Evolutionary conservation across 129 eudicot species (phyloP).

Genomic region (Oenanthe sinensis): DNA sequence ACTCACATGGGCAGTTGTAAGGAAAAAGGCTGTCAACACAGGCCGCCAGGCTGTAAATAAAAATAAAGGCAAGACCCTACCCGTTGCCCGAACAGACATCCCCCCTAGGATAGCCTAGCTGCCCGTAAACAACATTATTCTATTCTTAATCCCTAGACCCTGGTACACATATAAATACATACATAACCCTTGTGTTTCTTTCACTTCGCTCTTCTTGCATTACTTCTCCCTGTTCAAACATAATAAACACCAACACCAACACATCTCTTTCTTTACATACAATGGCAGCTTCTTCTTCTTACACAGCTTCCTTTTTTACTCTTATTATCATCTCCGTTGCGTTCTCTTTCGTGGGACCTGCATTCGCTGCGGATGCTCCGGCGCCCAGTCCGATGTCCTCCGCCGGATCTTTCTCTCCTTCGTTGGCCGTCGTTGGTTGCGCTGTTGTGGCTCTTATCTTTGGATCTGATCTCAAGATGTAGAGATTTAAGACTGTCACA

Average conservation of each 20-base stretch:
- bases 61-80: background rate
- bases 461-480: conserved; percentile 40
- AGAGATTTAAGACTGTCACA: background rate
- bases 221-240: background rate
- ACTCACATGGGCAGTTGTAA: conserved; percentile 8
- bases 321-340: conserved; percentile 1
- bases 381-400: conserved; percentile 42
- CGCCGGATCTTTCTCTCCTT: conserved; percentile 29
- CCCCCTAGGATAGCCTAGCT: background rate
- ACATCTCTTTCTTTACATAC: no score
- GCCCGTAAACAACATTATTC: background rate
- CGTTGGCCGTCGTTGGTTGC: conserved; percentile 19
- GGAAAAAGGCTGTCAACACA: background rate
- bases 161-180: background rate
- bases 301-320: background rate
- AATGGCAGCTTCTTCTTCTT: conserved; percentile 25
- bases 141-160: background rate
- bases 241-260: background rate
- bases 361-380: conserved; percentile 37
- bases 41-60: background rate
- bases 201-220: background rate
- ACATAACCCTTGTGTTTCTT: background rate
- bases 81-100: background rate
- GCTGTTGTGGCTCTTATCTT: conserved; percentile 20
- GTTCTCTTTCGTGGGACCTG: conserved; percentile 20